phyloP scores from a whole-genome alignment of 148 eudicot species.

The Simmondsia chinensis region DNA sequence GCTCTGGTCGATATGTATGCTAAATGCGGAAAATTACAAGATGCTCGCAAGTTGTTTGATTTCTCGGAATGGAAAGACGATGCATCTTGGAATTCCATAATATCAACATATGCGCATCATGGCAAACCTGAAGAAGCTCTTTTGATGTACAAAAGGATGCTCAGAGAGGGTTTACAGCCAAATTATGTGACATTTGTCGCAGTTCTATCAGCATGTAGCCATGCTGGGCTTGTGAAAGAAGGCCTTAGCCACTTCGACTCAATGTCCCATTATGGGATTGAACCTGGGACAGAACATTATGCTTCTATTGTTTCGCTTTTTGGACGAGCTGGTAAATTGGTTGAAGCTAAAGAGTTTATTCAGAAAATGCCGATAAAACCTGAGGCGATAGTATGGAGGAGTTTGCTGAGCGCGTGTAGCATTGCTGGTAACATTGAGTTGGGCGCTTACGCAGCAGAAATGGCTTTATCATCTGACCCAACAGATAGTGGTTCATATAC shows the following conservation, averaged over 20 bases:
- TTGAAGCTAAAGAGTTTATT: no score
- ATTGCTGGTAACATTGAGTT: no score
- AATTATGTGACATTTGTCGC: slow-evolving; percentile 55
- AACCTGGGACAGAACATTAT: no score
- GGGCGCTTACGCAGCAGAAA: no score
- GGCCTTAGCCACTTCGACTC: slow-evolving; percentile 39
- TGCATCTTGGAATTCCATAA: slow-evolving; percentile 73
- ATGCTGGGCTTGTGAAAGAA: slow-evolving; percentile 44
- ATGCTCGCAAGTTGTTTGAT: slow-evolving; percentile 41
- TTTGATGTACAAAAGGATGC: slow-evolving; percentile 35
- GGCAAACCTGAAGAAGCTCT: slow-evolving; percentile 66
- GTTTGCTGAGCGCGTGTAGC: no score
- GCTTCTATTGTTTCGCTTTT: no score
- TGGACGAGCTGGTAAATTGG: no score
- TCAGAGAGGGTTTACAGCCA: slow-evolving; percentile 38
- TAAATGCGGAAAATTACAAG: slow-evolving; percentile 56
- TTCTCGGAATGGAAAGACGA: slow-evolving; percentile 25
- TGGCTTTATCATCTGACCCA: no score
- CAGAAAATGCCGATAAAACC: no score
- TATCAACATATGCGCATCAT: slow-evolving; percentile 52
- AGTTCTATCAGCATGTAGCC: slow-evolving; percentile 63
- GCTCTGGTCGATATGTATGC: slow-evolving; percentile 66
- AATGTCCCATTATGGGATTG: slow-evolving; percentile 41
- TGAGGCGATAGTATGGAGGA: no score
- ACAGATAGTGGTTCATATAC: no score